Percentiles rank a stretch among this genome's conserved stretches.
phyloP scores from a whole-genome alignment of 805 yeast genomes.

The Alloascoidea hylecoeti region DNA sequence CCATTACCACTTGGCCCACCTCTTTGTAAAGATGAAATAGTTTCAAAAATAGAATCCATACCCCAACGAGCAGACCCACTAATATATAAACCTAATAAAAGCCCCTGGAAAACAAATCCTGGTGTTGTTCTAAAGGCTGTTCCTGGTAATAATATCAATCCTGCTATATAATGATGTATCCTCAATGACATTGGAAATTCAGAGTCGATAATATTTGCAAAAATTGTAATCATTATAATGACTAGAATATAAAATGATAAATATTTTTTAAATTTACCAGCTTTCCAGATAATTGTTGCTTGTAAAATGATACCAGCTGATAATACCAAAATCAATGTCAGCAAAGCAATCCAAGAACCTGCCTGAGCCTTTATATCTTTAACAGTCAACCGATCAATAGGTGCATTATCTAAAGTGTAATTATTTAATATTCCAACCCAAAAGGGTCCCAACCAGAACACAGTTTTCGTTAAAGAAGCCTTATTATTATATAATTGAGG shows the following conservation, averaged over 20 bases:
- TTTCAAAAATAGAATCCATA: conserved; percentile 77
- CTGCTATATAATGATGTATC: conserved; percentile 57
- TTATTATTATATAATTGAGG: conserved; percentile 11
- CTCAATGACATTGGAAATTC: conserved; percentile 39
- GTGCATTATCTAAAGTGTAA: conserved; percentile 76
- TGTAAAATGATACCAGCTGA: conserved; percentile 33
- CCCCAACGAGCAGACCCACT: conserved; percentile 93
- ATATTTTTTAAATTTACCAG: conserved; percentile 40
- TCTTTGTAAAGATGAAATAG: conserved; percentile 48
- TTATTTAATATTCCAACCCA: conserved; percentile 82
- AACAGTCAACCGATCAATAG: conserved; percentile 71
- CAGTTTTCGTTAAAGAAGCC: conserved; percentile 20
- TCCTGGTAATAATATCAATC: conserved; percentile 68
- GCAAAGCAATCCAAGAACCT: conserved; percentile 47
- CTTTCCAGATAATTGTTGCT: conserved; percentile 67
- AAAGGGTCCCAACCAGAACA: conserved; percentile 66
- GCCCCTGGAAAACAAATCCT: conserved; percentile 61
- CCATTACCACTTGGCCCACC: conserved; percentile 57
- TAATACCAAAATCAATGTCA: conserved; percentile 39
- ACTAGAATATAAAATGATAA: conserved; percentile 36
- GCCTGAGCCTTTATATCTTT: conserved; percentile 61
- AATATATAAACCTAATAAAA: conserved; percentile 63
- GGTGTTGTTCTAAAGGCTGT: conserved; percentile 39
- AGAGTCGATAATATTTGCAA: conserved; percentile 41
- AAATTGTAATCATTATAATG: conserved; percentile 24